phyloP scores from a whole-genome alignment of 164 flowering plant species.

The Piper longum region DNA sequence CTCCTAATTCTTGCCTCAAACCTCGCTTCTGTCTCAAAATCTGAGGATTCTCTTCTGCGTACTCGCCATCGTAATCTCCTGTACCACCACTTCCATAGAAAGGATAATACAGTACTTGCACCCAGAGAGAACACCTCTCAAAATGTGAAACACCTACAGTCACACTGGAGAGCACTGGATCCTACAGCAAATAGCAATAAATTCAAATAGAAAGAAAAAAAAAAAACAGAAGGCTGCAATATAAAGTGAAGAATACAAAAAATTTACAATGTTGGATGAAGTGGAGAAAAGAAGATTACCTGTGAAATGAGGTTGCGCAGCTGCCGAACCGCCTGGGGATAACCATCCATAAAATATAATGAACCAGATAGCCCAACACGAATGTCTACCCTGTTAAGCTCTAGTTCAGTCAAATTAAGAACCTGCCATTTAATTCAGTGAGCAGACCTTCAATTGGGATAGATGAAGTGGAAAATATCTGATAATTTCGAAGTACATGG shows the following conservation, averaged over 20 bases:
- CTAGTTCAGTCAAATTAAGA: constrained; percentile 86
- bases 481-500: neutral
- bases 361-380: constrained; percentile 92
- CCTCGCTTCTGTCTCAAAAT: constrained; percentile 69
- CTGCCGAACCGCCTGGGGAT: constrained; percentile 97
- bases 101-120: constrained; percentile 91
- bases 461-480: no score
- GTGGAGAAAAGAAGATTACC: constrained; percentile 24
- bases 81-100: constrained; percentile 69
- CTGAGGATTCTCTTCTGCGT: constrained; percentile 81
- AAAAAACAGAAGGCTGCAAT: neutral
- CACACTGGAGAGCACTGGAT: constrained; percentile 85
- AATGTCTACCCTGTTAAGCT: constrained; percentile 86
- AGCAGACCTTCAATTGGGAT: no score
- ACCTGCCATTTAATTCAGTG: constrained; percentile 35
- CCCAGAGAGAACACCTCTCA: constrained; percentile 92
- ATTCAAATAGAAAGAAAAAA: neutral
- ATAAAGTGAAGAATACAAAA: neutral
- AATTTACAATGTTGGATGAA: neutral
- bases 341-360: constrained; percentile 85
- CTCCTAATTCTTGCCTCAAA: constrained; percentile 68
- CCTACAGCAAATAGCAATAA: constrained; percentile 24
- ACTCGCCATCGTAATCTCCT: constrained; percentile 77
- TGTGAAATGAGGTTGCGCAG: constrained; percentile 89
- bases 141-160: constrained; percentile 95